Conservation (phyloP, 2,329 filamentous ascomycete species). For the Claviceps digitariae region DNA sequence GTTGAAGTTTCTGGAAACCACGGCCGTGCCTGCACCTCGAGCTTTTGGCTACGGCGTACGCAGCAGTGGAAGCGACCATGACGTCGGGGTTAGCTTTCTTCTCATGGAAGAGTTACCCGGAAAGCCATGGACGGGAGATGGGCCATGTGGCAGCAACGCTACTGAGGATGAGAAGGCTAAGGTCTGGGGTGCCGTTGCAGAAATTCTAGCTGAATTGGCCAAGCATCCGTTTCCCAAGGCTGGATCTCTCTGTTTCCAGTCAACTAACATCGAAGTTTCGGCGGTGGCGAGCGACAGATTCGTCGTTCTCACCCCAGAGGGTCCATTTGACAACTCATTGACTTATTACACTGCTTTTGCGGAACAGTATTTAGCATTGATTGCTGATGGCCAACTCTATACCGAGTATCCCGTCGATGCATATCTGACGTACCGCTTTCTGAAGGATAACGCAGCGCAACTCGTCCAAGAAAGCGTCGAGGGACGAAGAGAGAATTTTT, state of each 20-base stretch:
- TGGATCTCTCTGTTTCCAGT: slow-evolving; percentile 11
- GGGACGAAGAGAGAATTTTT: slow-evolving; percentile 16
- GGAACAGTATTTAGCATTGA: slow-evolving; percentile 6
- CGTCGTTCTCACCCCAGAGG: slow-evolving; percentile 11
- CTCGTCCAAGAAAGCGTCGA: not conserved
- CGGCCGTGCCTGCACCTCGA: slow-evolving; percentile 15
- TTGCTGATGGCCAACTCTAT: slow-evolving; percentile 19
- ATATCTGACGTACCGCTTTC: slow-evolving; percentile 26
- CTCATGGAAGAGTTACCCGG: slow-evolving; percentile 16
- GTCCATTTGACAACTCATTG: slow-evolving; percentile 7
- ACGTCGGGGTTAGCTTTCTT: slow-evolving; percentile 15
- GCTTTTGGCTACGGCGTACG: slow-evolving; percentile 13
- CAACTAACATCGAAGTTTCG: slow-evolving; percentile 5
- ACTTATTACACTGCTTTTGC: slow-evolving; percentile 13
- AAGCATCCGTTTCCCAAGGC: slow-evolving; percentile 12
- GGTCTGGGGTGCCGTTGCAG: slow-evolving; percentile 11
- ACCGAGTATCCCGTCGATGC: slow-evolving; percentile 12
- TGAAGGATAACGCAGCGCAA: slow-evolving; percentile 14
- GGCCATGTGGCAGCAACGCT: slow-evolving; percentile 3
- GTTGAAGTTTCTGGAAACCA: slow-evolving; percentile 19
- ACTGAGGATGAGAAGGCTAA: slow-evolving; percentile 7
- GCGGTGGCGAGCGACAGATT: slow-evolving; percentile 17
- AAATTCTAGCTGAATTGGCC: slow-evolving; percentile 15
- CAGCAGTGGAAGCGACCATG: slow-evolving; percentile 6
- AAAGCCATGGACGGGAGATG: slow-evolving; percentile 5